Conservation (phyloP, 2,329 filamentous ascomycete genomes). For the Tetracladium maxilliforme region DNA sequence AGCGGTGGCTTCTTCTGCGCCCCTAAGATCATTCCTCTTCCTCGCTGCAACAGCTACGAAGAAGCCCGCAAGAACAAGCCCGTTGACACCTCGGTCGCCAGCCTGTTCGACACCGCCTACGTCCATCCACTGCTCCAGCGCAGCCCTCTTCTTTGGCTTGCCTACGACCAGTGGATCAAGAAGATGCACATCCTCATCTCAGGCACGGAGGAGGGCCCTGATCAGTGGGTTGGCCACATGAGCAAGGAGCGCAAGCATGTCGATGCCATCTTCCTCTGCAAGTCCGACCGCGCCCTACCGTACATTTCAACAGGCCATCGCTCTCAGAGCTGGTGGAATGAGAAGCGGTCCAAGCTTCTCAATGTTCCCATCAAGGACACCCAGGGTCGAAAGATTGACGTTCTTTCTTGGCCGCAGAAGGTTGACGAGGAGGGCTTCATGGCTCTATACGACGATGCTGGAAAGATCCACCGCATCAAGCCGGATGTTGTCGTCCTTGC, state of each 20-base stretch:
- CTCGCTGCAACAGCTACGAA: not conserved
- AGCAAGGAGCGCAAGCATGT: constrained; percentile 7
- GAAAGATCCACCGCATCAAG: constrained; percentile 17
- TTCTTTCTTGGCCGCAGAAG: constrained; percentile 24
- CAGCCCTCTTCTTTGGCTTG: constrained; percentile 25
- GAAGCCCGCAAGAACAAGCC: constrained; percentile 20
- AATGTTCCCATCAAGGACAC: constrained; percentile 23
- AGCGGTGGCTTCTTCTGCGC: constrained; percentile 28
- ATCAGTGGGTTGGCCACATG: constrained; percentile 32
- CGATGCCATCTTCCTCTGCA: constrained; percentile 13
- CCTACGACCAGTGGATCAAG: constrained; percentile 29
- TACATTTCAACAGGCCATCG: constrained; percentile 24
- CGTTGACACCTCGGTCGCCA: constrained; percentile 28
- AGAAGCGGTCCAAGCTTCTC: constrained; percentile 20
- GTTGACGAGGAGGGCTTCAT: constrained; percentile 20
- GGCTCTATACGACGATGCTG: no score
- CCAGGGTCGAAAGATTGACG: constrained; percentile 22
- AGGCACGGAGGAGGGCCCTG: constrained; percentile 27
- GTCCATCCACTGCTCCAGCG: constrained; percentile 28
- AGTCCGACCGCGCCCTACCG: constrained; percentile 24
- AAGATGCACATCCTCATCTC: constrained; percentile 25
- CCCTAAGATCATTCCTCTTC: constrained; percentile 20
- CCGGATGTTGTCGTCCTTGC: constrained; percentile 29
- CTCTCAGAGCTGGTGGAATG: constrained; percentile 15
- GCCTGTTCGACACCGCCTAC: constrained; percentile 35